phyloP scores from a whole-genome alignment of 2,329 filamentous ascomycete species.

The Talaromyces atroroseus region DNA sequence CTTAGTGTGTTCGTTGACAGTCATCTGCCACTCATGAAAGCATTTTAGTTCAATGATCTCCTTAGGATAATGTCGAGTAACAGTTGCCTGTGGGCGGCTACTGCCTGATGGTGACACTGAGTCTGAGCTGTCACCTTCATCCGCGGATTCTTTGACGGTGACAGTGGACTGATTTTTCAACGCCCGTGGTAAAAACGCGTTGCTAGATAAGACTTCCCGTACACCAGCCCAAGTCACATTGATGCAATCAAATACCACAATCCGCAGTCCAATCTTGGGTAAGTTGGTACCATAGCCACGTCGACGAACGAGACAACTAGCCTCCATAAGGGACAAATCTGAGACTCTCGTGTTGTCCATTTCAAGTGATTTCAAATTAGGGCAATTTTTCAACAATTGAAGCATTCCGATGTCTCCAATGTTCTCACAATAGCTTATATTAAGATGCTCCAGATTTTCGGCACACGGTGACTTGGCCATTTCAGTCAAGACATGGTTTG shows the following conservation, averaged over 20 bases:
- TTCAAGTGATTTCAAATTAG: conserved; percentile 63
- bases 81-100: not conserved
- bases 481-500: conserved; percentile 67
- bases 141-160: conserved; percentile 28
- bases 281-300: conserved; percentile 51
- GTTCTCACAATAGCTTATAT: conserved; percentile 83
- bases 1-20: conserved; percentile 88
- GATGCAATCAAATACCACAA: conserved; percentile 86
- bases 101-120: conserved; percentile 18
- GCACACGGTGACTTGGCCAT: conserved; percentile 74
- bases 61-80: conserved; percentile 51
- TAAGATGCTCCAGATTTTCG: conserved; percentile 67
- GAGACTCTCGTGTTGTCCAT: conserved; percentile 93
- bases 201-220: conserved; percentile 77
- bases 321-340: conserved; percentile 78
- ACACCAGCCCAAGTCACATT: conserved; percentile 91
- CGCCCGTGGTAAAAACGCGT: conserved; percentile 64
- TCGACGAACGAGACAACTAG: conserved; percentile 68
- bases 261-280: conserved; percentile 60
- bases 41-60: conserved; percentile 85
- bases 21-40: conserved; percentile 93
- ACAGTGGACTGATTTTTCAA: conserved; percentile 26
- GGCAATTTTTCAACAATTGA: conserved; percentile 71
- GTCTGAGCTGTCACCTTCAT: conserved; percentile 15
- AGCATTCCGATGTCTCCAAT: conserved; percentile 80